Base-by-base conservation (phyloP, 495 filamentous ascomycete species). In the Glutinoglossum americanum region DNA sequence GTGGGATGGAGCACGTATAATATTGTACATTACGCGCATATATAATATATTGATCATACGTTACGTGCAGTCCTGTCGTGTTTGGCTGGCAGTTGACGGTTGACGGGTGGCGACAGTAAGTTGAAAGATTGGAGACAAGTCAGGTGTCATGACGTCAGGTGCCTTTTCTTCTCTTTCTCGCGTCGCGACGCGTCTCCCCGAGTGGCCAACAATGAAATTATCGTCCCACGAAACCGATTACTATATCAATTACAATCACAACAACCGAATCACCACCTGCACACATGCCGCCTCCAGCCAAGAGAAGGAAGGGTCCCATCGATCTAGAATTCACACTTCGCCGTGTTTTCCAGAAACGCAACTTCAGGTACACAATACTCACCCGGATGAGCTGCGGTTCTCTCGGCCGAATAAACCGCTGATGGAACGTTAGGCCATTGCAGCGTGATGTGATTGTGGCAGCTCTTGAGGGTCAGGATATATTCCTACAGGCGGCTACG, bases 401-500 rank as follows among this genome's bases (percentile, higher is more conserved):
- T 57, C 57, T 23, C 33, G n/a, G 49, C 37, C 15, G 23, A 19
- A 35, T 17, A 39, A 35, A 57, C 55, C 30, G 53, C 62, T 64
- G 41, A 49, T 57, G 11, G 17, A 59, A 69, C 26, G 63, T 63
- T 60, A 88, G 89, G 62, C 89, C 88, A 21, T 73, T 84, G 5
- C 90, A 97, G 64, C 76, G 86, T 57, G 87, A 97, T 57, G 89
- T 95, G 47, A 93, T 97, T 44, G 67, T 71, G 26, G 83, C 87
- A 28, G 82, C 85, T 3, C 74, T 96, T 19, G 80, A 85, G 51
- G 84, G 86, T 19, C 73, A 90, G 48, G 90, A 97, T 83, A 83
- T 97, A 27, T 96, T 94, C 65, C 76, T 97, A 1, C 90, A 95
- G 67, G 90, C 90, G 35, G 89, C 89, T n/a, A 97, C 90, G 3